Percentiles rank a stretch among this genome's conserved stretches.
Evolutionary conservation across 306 rosid genomes (phyloP).

Genomic region (Oxytropis ochrocephala): DNA sequence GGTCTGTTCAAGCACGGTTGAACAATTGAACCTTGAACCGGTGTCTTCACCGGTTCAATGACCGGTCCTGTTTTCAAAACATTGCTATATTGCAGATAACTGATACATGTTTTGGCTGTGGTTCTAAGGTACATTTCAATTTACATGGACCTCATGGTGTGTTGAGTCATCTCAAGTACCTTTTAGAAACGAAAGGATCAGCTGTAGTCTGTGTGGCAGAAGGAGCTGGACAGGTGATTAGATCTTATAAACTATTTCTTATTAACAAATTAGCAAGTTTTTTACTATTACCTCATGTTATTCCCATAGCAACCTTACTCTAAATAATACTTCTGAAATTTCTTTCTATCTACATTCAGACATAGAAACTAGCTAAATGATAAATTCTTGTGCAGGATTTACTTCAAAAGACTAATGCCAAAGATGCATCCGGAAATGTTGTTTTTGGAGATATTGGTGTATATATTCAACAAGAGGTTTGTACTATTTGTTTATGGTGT

Average conservation of each 20-base stretch:
- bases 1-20: too few species aligned
- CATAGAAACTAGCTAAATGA: conserved; percentile 7
- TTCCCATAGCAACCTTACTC: not conserved
- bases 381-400: conserved; percentile 59
- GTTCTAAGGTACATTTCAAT: conserved; percentile 61
- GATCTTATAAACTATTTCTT: not conserved
- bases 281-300: not conserved
- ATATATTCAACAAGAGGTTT: conserved; percentile 90
- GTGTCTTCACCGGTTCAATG: too few species aligned
- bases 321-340: not conserved
- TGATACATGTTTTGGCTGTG: conserved; percentile 25
- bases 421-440: conserved; percentile 89
- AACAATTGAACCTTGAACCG: too few species aligned
- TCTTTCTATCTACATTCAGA: conserved; percentile 3
- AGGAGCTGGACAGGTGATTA: conserved; percentile 95
- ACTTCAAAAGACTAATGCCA: conserved; percentile 80
- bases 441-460: conserved; percentile 89
- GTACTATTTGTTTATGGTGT: conserved; percentile 22
- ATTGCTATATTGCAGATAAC: too few species aligned
- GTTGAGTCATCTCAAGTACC: conserved; percentile 75
- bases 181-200: conserved; percentile 86
- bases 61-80: too few species aligned
- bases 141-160: conserved; percentile 87
- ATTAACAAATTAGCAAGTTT: not conserved
- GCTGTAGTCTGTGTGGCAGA: conserved; percentile 93